These are phyloP conservation scores for Colletotrichum liaoningense DNA, from an alignment of 2,329 filamentous ascomycete species.

Conservation along the genomic window DNA sequence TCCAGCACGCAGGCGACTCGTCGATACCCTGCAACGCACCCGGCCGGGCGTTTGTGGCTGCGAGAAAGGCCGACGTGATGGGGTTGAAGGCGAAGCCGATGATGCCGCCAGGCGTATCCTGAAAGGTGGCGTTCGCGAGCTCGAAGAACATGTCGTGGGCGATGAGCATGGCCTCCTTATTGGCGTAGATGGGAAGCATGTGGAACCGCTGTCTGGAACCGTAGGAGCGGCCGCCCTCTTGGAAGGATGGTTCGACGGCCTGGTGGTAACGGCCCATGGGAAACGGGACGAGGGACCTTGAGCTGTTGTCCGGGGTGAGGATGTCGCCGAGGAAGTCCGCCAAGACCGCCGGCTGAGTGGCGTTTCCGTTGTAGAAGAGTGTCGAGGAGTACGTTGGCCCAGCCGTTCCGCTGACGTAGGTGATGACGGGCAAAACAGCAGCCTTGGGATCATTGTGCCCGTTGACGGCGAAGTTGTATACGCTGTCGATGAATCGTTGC, in stretches of 20 bases:
- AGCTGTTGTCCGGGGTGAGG: not conserved
- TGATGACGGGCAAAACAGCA: not conserved
- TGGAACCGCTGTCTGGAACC: not conserved
- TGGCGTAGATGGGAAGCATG: not conserved
- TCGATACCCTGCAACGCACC: constrained; percentile 11
- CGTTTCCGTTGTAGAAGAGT: constrained; percentile 15
- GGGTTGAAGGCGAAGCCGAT: constrained; percentile 6
- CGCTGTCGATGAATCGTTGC: not conserved
- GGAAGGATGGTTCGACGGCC: not conserved
- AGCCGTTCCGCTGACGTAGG: not conserved
- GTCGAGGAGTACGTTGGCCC: not conserved
- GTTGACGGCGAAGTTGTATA: not conserved
- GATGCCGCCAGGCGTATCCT: not conserved
- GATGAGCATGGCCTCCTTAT: constrained; percentile 2
- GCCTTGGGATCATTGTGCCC: not conserved
- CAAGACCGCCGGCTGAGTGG: not conserved
- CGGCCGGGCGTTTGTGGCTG: not conserved
- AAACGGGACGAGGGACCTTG: not conserved
- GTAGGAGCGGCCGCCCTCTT: not conserved
- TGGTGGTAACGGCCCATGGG: not conserved
- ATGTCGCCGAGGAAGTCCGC: not conserved
- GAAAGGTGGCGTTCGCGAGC: not conserved
- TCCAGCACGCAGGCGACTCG: not conserved
- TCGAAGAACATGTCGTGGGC: constrained; percentile 4
- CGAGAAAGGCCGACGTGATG: not conserved